Conservation (phyloP, 495 filamentous ascomycete genomes). For the Trichocladium uniseriatum region DNA sequence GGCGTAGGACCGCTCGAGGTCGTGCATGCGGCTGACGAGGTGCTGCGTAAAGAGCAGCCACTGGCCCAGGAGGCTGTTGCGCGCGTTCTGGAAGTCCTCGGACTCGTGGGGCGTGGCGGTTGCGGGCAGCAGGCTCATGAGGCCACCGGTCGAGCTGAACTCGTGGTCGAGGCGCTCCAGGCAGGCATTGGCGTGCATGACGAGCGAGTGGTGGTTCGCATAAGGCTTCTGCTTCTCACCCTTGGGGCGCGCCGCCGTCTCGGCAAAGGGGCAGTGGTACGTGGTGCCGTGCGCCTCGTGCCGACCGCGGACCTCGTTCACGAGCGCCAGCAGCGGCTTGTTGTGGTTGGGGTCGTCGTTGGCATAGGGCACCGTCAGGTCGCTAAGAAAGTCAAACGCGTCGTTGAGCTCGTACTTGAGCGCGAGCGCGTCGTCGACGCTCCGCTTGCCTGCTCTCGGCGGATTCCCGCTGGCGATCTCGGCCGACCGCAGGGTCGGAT, state of each 20-base stretch:
- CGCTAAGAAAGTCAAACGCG: slow-evolving; percentile 43
- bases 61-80: slow-evolving; percentile 40
- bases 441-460: background rate
- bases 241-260: slow-evolving; percentile 8
- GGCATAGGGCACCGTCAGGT: slow-evolving; percentile 35
- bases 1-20: slow-evolving; percentile 41
- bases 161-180: slow-evolving; percentile 48
- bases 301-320: slow-evolving; percentile 35
- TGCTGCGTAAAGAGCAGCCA: slow-evolving; percentile 40
- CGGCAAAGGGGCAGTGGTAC: slow-evolving; percentile 36
- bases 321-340: slow-evolving; percentile 34
- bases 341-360: slow-evolving; percentile 38
- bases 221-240: slow-evolving; percentile 28
- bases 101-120: slow-evolving; percentile 18
- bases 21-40: slow-evolving; percentile 39
- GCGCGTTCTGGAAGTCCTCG: slow-evolving; percentile 24
- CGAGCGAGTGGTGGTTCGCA: slow-evolving; percentile 37
- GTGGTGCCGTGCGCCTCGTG: slow-evolving; percentile 30
- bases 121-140: slow-evolving; percentile 38
- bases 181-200: slow-evolving; percentile 45
- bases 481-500: slow-evolving; percentile 20
- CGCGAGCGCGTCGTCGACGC: slow-evolving; percentile 5
- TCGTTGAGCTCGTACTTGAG: slow-evolving; percentile 23
- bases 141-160: slow-evolving; percentile 40
- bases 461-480: slow-evolving; percentile 18